Conservation (phyloP, 805 yeast genomes). For the Candida golubevii region DNA sequence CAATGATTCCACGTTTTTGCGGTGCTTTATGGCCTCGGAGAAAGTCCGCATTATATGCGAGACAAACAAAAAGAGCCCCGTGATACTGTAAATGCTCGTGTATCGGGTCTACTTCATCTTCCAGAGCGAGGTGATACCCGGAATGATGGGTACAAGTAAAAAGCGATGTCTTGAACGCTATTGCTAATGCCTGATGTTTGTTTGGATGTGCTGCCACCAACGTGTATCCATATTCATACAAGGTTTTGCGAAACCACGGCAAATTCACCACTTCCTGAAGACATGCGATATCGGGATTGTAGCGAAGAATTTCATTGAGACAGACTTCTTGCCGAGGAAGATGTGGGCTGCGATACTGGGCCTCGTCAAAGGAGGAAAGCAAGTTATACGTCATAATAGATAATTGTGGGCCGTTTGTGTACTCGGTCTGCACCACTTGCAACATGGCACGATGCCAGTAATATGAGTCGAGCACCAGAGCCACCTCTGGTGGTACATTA, state of each 20-base stretch:
- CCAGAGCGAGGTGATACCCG: not conserved
- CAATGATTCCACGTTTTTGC: conserved; percentile 1
- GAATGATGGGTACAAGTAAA: not conserved
- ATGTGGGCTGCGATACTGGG: not conserved
- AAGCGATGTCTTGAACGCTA: conserved; percentile 1
- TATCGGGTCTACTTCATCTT: not conserved
- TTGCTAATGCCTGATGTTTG: conserved; percentile 1
- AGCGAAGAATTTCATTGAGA: conserved; percentile 3
- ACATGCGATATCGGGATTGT: conserved; percentile 6
- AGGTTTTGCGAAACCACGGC: no score
- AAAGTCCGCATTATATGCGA: not conserved
- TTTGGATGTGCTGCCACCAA: not conserved
- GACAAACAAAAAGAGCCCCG: conserved; percentile 2
- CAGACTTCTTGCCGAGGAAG: conserved; percentile 1
- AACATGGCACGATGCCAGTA: conserved; percentile 6
- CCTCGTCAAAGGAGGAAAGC: not conserved
- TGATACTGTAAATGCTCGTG: not conserved
- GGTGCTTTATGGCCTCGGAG: conserved; percentile 2
- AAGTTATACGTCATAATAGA: conserved; percentile 6
- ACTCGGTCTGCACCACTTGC: not conserved
- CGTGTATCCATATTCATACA: not conserved
- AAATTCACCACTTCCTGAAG: conserved; percentile 3
- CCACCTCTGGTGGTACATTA: no score
- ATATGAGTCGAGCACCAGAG: no score
- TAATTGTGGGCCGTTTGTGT: conserved; percentile 4